These are phyloP conservation scores for Aeschynomene evenia DNA, from an alignment of 306 rosid species.

Conservation along the genomic window DNA sequence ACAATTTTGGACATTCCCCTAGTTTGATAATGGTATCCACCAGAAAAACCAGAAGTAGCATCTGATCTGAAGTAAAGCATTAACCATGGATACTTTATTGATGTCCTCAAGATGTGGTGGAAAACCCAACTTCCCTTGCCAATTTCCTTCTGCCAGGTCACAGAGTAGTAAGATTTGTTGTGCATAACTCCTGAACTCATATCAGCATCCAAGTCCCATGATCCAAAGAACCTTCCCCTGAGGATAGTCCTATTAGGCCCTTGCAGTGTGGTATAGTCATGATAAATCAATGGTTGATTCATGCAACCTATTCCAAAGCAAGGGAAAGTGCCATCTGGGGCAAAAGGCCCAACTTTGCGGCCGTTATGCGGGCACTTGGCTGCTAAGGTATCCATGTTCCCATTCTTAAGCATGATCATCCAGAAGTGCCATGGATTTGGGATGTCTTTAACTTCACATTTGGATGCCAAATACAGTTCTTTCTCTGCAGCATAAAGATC, in stretches of 20 bases:
- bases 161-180: not conserved
- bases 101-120: not conserved
- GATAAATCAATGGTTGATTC: constrained; percentile 34
- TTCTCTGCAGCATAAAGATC: constrained; percentile 51
- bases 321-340: constrained; percentile 14
- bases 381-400: constrained; percentile 48
- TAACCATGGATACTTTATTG: not conserved
- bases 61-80: not conserved
- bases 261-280: constrained; percentile 47
- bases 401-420: not conserved
- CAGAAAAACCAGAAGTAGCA: constrained; percentile 39
- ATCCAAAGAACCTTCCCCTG: constrained; percentile 1
- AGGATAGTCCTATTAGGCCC: constrained; percentile 26
- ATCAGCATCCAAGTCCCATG: not conserved
- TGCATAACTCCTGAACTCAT: not conserved
- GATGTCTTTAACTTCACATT: constrained; percentile 51
- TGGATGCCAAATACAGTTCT: constrained; percentile 46
- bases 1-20: constrained; percentile 60
- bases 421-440: not conserved
- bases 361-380: constrained; percentile 51
- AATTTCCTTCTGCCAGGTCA: not conserved
- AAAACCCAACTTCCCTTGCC: not conserved
- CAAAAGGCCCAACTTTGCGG: constrained; percentile 36
- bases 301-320: constrained; percentile 44
- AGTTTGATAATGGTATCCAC: constrained; percentile 56